Percentiles rank a stretch among this genome's conserved stretches.
Evolutionary conservation across 2,329 filamentous ascomycete genomes (phyloP).

Genomic region (Hypoxylon rubiginosum): DNA sequence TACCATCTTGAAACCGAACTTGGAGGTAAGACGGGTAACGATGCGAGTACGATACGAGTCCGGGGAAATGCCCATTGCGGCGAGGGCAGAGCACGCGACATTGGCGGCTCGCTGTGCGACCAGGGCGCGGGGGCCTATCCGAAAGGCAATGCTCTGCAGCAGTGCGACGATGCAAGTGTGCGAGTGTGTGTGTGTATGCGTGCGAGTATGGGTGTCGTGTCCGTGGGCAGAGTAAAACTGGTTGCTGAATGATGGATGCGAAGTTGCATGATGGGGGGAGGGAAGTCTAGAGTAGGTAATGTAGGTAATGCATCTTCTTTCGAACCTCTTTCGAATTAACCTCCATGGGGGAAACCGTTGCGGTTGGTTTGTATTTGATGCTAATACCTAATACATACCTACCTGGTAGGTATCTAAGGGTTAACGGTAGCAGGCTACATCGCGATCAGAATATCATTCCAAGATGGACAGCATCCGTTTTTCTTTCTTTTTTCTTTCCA

Average conservation of each 20-base stretch:
- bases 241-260: constrained; percentile 26
- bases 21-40: constrained; percentile 30
- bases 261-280: constrained; percentile 27
- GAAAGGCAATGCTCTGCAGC: constrained; percentile 35
- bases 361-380: neutral
- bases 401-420: neutral
- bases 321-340: constrained; percentile 13
- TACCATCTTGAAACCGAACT: constrained; percentile 38
- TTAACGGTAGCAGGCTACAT: constrained; percentile 19
- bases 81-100: constrained; percentile 39
- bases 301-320: constrained; percentile 10
- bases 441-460: constrained; percentile 31
- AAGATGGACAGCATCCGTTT: constrained; percentile 22
- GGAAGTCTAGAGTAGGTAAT: constrained; percentile 8
- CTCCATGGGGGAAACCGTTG: constrained; percentile 1
- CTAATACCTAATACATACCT: neutral
- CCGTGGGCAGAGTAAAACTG: constrained; percentile 21
- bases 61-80: constrained; percentile 39
- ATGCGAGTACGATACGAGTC: constrained; percentile 41
- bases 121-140: constrained; percentile 38
- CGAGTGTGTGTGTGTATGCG: no score
- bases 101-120: constrained; percentile 40
- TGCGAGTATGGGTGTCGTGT: constrained; percentile 26
- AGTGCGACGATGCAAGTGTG: constrained; percentile 35
- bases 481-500: neutral